phyloP scores from a whole-genome alignment of 495 filamentous ascomycete species.

The Talaromyces borbonicus region DNA sequence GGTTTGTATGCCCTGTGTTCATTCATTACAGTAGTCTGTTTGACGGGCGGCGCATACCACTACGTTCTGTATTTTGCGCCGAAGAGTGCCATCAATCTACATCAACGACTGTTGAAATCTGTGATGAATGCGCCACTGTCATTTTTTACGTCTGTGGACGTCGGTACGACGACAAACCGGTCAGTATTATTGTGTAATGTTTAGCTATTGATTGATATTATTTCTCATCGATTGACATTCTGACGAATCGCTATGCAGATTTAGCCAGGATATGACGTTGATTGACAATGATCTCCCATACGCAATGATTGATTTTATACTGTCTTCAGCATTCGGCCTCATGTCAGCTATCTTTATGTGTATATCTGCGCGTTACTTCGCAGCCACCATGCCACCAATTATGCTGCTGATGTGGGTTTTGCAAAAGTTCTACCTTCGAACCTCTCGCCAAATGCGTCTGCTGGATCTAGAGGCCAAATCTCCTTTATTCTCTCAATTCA shows the following conservation, averaged over 20 bases:
- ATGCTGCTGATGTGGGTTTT: conserved; percentile 40
- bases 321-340: background rate
- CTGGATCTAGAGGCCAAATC: conserved; percentile 46
- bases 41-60: conserved; percentile 22
- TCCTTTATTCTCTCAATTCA: conserved; percentile 66
- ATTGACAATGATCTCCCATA: conserved; percentile 48
- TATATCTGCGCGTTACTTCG: conserved; percentile 24
- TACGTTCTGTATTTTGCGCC: conserved; percentile 4
- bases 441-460: conserved; percentile 49
- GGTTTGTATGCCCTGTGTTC: conserved; percentile 48
- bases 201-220: no score
- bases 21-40: conserved; percentile 31
- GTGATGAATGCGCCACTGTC: conserved; percentile 31
- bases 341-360: conserved; percentile 8
- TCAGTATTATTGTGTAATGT: no score
- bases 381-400: conserved; percentile 39
- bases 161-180: conserved; percentile 36
- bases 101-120: background rate
- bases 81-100: background rate
- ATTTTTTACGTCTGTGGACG: conserved; percentile 38
- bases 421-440: conserved; percentile 53
- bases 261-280: conserved; percentile 46
- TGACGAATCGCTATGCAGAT: no score
- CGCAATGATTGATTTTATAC: conserved; percentile 9
- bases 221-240: no score